These are phyloP conservation scores for Quercus parvula DNA, from an alignment of 306 rosid species.

Conservation along the genomic window DNA sequence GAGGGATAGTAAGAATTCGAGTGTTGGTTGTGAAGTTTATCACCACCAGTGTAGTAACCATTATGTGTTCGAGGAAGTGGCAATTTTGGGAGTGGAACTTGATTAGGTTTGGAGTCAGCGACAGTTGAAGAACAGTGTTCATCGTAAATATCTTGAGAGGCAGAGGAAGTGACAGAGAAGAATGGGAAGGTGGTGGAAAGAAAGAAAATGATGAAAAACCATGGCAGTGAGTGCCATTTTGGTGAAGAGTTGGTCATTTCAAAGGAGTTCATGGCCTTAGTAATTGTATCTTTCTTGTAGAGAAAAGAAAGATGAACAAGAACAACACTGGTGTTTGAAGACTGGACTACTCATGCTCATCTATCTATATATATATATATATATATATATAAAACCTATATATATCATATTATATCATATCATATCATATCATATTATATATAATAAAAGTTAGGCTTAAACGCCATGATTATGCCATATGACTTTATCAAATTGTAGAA, in stretches of 20 bases:
- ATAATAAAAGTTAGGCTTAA: too few relatives aligned
- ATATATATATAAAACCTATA: too few relatives aligned
- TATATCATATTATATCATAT: too few relatives aligned
- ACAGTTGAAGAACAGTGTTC: slow-evolving; percentile 40
- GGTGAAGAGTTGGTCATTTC: background rate
- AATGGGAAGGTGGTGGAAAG: slow-evolving; percentile 7
- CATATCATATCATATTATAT: too few relatives aligned
- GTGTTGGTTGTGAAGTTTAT: background rate
- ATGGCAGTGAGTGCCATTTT: slow-evolving; percentile 12
- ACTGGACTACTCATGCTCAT: background rate
- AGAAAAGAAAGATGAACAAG: background rate
- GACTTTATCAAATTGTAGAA: too few relatives aligned
- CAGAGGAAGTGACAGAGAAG: slow-evolving; percentile 17
- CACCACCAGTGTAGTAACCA: background rate
- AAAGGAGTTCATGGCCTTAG: background rate
- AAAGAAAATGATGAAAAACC: slow-evolving; percentile 25
- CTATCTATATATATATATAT: too few relatives aligned
- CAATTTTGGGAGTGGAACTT: background rate
- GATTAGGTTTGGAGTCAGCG: slow-evolving; percentile 16
- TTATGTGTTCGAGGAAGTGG: slow-evolving; percentile 7
- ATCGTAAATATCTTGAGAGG: slow-evolving; percentile 23
- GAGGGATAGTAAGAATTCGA: background rate
- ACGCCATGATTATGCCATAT: too few relatives aligned
- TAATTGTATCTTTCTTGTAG: too few relatives aligned
- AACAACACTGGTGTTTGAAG: background rate